Base-by-base conservation (phyloP, 2,329 filamentous ascomycete genomes). In the Monosporascus cannonballus region DNA sequence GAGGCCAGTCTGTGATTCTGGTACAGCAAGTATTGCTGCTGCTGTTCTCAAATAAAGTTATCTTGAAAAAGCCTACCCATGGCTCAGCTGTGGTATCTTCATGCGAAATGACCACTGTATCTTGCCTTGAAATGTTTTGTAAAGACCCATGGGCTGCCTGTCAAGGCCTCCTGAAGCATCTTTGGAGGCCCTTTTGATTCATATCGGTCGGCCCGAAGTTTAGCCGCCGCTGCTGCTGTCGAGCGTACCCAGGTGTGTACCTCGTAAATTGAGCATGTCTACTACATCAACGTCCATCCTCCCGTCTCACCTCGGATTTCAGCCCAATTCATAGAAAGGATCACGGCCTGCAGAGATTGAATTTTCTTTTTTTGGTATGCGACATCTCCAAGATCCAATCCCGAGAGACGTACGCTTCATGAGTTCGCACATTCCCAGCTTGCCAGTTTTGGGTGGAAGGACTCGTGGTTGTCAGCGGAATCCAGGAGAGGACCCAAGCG, bases 131-230 rank as follows among this genome's bases (percentile, higher is more conserved):
- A 11, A 27, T 46, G 15, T 6, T 15, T 18, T 27, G 42, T 46
- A 24, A 46, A 27, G 11, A 30, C 22, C 9, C 17, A 6, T 27
- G 25, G 22, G 42, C 47, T 38, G 20, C 8, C 25, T 38, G 22
- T 17, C 37, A 6, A 20, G 17, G 17, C 50, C n/a, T 30, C 50
- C n/a, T 51, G 30, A 30, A 22, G 24, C 14, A 25, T 24, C 46
- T 25, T 42, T 38, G 15, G 24, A 8, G 20, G 25, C 38, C 42
- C 41, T 39, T 52, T 25, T 52, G 38, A 46, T 20, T 18, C 38
- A 27, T 8, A 24, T 17, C 11, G 30, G 8, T 46, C 57, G 60
- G 58, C 36, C 60, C 60, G 59, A 61, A 52, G 54, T 62, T 62
- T 61, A 56, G 45, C 60, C 60, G 59, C 24, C 48, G 46, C 52